Base-by-base conservation (phyloP, 2,329 filamentous ascomycete genomes). In the Fusarium nodosum region DNA sequence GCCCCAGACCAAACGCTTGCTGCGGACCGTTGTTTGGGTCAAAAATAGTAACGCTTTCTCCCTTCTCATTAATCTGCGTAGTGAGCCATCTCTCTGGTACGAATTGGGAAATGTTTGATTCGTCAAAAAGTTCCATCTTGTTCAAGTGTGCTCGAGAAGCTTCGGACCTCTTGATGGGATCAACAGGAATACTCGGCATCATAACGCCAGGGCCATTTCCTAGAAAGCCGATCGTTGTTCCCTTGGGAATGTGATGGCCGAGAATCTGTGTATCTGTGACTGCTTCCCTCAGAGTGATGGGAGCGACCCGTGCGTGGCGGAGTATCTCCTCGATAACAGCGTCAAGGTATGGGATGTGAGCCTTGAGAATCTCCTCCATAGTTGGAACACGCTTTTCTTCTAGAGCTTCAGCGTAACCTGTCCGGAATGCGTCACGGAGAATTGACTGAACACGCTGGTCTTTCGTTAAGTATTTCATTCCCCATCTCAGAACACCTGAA, bases 291-390 rank as follows among this genome's bases (percentile, higher is more conserved):
- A 75, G 47, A 1, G 79, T 64, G 3, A 76, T 50, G 1, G 76
- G 60, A 2, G 75, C 75, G 10, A 74, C 69, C 5, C 73, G 69
- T 2, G 72, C 64, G 22, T 69, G 47, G 1, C 81, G 76, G 1
- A 82, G 68, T 0, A 75, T 70, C 58, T 83, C 80, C 54, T 81
- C 79, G 3, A 81, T 64, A 4, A 77, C 71, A 7, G 79, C 79
- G 36, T 82, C 80, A 1, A 82, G 75, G 61, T 80, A 81, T 1
- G 77, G 76, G 2, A 79, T 64, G 0, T 72, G 62, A 5, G 71
- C 52, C n/a, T 53, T 54, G 1, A 59, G 60, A 2, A 81, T 74
- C 63, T 81, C 79, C 3, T 67, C 33, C 3, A 71, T 65, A 0
- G 70, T 73, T 2, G 77, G 79, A 5, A 60, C 22, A 2, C 78